These are phyloP conservation scores for Colletotrichum gloeosporioides DNA, from an alignment of 2,329 filamentous ascomycete species.

Conservation along the genomic window DNA sequence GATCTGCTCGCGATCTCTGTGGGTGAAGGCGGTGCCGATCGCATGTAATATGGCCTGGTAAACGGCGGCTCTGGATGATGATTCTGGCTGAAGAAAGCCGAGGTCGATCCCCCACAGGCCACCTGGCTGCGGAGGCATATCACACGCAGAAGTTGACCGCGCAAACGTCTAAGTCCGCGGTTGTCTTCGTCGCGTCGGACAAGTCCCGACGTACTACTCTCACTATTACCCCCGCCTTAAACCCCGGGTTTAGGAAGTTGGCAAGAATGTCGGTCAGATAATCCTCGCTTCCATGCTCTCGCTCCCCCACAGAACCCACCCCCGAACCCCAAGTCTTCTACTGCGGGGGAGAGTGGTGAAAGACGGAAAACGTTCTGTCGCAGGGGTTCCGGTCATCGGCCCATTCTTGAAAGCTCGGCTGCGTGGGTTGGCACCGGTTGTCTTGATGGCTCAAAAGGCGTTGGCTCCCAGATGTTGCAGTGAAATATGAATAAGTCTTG, in stretches of 20 bases:
- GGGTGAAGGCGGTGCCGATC: too few species aligned
- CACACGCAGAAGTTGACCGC: too few species aligned
- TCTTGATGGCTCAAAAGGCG: neutral
- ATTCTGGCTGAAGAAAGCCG: rapidly evolving
- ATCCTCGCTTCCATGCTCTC: neutral
- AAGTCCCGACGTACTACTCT: neutral
- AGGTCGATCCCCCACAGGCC: neutral
- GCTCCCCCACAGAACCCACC: neutral
- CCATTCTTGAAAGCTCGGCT: neutral
- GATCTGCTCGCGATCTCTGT: too few species aligned
- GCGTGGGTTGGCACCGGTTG: rapidly evolving
- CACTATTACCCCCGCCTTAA: neutral
- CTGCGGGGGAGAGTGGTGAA: neutral
- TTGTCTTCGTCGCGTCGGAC: rapidly evolving
- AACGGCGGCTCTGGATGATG: neutral
- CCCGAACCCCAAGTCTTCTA: neutral
- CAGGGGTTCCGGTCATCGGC: neutral
- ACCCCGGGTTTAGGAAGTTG: neutral
- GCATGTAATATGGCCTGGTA: too few species aligned
- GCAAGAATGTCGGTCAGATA: neutral
- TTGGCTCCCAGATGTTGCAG: rapidly evolving
- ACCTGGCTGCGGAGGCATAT: too few species aligned
- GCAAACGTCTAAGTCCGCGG: rapidly evolving
- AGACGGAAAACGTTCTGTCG: neutral
- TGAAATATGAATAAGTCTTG: neutral